Evolutionary conservation across 2,329 filamentous ascomycete genomes (phyloP), one percentile per base, ranked within the genome.

Genomic region (Metarhizium humberi): DNA sequence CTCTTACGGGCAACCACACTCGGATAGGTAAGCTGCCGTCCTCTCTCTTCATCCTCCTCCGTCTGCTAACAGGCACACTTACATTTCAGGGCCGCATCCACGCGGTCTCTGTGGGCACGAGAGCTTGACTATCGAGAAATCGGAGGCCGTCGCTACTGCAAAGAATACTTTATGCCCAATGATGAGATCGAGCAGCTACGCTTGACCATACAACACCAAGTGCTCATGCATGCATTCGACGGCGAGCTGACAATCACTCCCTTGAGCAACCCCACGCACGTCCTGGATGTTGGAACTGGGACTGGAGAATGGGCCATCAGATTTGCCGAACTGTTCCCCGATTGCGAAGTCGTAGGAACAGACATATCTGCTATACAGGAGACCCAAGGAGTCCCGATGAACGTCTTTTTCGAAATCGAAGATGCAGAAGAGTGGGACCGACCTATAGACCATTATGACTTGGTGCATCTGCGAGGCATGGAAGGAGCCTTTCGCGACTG

Each of bases 141-240:
- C 58, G 79, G 87, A 67, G 81, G 77, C 47, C 79, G 84, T 25
- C 76, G 85, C 60, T 85, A 83, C 64, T 84, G 84, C 62, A 73
- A 78, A 38, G 74, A 75, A 38, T 87, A 86, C 63, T 82, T 75
- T 65, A 84, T 86, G 76, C 84, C 84, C 14, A 86, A 85, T 65
- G 84, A 87, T 62, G 80, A 85, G 49, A 69, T 76, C 49, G 84
- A 87, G 63, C 82, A 86, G 66, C 80, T 81, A 49, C 80, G 84
- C 46, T 67, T 85, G 52, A 78, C 79, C 56, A 73, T 87, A 53
- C 72, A 81, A 43, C 82, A 87, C 60, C 82, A 86, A 63, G 78
- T 86, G 50, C 86, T 82, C 62, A 69, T 84, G 6, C 76, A 78
- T 54, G 69, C 75, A 16, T 73, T 79, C 51, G 70, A 74, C 38